These are phyloP conservation scores for Spathaspora girioi DNA, from an alignment of 805 yeast genomes.

Conservation along the genomic window DNA sequence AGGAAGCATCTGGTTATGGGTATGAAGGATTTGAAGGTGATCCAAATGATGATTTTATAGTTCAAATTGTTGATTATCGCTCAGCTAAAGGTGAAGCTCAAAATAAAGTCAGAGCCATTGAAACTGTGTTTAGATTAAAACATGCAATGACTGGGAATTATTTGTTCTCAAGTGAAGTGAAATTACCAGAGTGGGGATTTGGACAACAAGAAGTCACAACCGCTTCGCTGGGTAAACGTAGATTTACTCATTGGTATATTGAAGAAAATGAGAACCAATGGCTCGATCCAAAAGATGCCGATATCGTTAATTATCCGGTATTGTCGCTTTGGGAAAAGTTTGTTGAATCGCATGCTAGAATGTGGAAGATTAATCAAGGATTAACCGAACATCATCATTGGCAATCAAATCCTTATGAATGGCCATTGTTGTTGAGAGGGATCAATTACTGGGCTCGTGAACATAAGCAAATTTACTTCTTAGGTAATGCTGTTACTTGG, in stretches of 20 bases:
- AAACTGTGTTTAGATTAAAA: constrained; percentile 67
- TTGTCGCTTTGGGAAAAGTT: constrained; percentile 58
- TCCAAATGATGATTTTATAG: constrained; percentile 77
- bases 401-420: constrained; percentile 67
- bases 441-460: constrained; percentile 74
- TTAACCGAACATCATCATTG: constrained; percentile 66
- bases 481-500: constrained; percentile 82
- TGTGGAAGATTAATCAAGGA: constrained; percentile 77
- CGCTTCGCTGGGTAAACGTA: constrained; percentile 63
- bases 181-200: constrained; percentile 80
- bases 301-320: constrained; percentile 43
- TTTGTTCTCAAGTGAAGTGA: constrained; percentile 69
- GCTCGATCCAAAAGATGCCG: constrained; percentile 23
- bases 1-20: constrained; percentile 77
- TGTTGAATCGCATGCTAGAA: constrained; percentile 60
- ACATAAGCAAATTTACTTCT: constrained; percentile 58
- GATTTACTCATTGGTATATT: constrained; percentile 66
- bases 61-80: constrained; percentile 60
- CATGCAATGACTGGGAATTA: constrained; percentile 81
- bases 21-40: constrained; percentile 75
- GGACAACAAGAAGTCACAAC: constrained; percentile 84
- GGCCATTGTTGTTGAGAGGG: constrained; percentile 78
- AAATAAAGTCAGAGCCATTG: constrained; percentile 56
- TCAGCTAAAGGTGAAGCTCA: constrained; percentile 52
- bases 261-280: constrained; percentile 63